Evolutionary conservation across 495 filamentous ascomycete species (phyloP), one percentile per base, ranked within the genome.

Genomic region (Cetradonia linearis): DNA sequence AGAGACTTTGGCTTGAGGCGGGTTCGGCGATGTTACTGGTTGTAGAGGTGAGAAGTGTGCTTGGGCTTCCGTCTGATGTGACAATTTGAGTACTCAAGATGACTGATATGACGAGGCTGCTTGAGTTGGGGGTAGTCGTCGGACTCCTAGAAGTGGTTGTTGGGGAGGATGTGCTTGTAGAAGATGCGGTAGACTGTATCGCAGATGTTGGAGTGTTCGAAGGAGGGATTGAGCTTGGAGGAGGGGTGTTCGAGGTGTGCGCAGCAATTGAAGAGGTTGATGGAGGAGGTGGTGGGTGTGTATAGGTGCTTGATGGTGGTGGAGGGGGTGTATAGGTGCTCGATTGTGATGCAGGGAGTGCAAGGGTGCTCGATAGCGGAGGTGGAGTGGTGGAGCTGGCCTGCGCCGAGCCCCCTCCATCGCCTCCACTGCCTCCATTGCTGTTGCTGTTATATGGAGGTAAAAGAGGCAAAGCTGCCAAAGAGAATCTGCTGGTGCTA

Each of bases 91-190:
- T 54, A n/a, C n/a, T n/a, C n/a, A n/a, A n/a, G 20, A 54, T 6
- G 16, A 53, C 4, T 11, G 0, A 5, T 54, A 54, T 54, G 28
- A 30, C 20, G 18, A 30, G 50, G 50, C n/a, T 54, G 50, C 50
- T 54, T 34, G 18, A 54, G 50, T 5, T 30, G 20, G 50, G 5
- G 3, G 50, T 34, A 54, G 50, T 33, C n/a, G n/a, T 30, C 11
- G 16, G 33, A 13, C 31, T 54, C 13, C 50, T 54, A 5, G 50
- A 54, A 34, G 50, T 11, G 20, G 10, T 3, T n/a, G 5, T 36
- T 23, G 50, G 33, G 34, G 50, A 31, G 31, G n/a, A 20, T 54
- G 20, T n/a, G 50, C 50, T 54, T 20, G 50, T 33, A 54, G 30
- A 34, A 33, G 25, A 23, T 20, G 31, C 5, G 33, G 9, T 6